phyloP scores from a whole-genome alignment of 2,329 filamentous ascomycete species.

The Coniochaeta ligniaria region DNA sequence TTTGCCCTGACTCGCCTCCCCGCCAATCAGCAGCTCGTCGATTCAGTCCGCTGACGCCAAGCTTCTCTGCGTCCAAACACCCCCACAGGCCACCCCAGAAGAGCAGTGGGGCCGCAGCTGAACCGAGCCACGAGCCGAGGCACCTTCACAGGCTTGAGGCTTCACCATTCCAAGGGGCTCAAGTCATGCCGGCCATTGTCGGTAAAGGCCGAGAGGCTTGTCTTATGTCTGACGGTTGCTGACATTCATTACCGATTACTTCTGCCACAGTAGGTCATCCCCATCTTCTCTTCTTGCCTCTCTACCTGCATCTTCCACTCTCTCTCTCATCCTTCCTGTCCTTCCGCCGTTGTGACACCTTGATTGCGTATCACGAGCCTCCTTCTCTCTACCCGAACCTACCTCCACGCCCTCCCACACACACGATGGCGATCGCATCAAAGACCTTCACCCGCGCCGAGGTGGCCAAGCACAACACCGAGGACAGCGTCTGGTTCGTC shows the following conservation, averaged over 20 bases:
- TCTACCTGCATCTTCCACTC: background rate
- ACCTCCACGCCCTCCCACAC: background rate
- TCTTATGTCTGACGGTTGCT: background rate
- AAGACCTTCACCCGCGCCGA: constrained; percentile 53
- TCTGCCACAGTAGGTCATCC: too few species aligned
- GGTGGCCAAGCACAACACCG: constrained; percentile 68
- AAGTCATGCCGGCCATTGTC: background rate
- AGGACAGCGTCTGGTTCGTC: constrained; percentile 74
- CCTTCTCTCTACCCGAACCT: background rate
- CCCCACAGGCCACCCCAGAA: background rate
- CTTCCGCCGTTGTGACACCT: background rate
- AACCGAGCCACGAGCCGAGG: background rate
- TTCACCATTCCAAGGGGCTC: background rate
- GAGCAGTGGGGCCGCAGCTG: background rate
- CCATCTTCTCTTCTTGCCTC: background rate
- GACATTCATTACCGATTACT: background rate
- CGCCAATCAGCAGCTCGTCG: background rate
- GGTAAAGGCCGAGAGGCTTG: background rate
- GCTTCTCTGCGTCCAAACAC: background rate
- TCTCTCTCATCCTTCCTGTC: background rate
- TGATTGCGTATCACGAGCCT: background rate
- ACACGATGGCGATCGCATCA: constrained; percentile 19
- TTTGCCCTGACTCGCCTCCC: background rate
- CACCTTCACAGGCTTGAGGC: too few species aligned
- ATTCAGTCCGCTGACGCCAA: background rate